Evolutionary conservation across 768 basidiomycete species (phyloP).

Genomic region (Auriscalpium orientale): DNA sequence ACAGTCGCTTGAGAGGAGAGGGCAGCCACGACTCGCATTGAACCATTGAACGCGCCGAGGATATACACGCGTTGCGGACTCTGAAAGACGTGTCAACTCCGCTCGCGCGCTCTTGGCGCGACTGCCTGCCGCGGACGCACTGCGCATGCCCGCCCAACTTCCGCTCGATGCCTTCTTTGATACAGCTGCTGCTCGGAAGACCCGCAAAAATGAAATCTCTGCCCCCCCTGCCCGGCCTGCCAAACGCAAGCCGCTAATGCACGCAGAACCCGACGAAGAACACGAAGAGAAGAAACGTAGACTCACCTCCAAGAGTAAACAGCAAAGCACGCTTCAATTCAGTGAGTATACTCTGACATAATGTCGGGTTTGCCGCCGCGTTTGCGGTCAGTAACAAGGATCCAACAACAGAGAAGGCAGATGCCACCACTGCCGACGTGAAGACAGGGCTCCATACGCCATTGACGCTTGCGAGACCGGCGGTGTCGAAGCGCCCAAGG

Average conservation of each 20-base stretch:
- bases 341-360: background rate
- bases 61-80: background rate
- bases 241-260: background rate
- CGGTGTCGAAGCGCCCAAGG: too few relatives aligned
- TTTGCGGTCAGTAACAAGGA: too few relatives aligned
- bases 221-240: background rate
- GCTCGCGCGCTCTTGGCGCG: background rate
- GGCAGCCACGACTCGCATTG: too few relatives aligned
- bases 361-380: too few relatives aligned
- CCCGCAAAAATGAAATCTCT: background rate
- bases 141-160: background rate
- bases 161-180: background rate
- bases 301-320: background rate
- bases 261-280: background rate
- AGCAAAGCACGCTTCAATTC: background rate
- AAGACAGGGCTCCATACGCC: too few relatives aligned
- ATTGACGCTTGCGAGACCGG: too few relatives aligned
- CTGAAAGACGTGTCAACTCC: slow-evolving; percentile 3
- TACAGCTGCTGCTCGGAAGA: background rate
- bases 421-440: too few relatives aligned
- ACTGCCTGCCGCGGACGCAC: background rate
- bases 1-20: too few relatives aligned
- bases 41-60: background rate
- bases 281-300: background rate
- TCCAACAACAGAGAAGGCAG: too few relatives aligned